Conservation (phyloP, 768 basidiomycete species). For the Boletus coccyginus region DNA sequence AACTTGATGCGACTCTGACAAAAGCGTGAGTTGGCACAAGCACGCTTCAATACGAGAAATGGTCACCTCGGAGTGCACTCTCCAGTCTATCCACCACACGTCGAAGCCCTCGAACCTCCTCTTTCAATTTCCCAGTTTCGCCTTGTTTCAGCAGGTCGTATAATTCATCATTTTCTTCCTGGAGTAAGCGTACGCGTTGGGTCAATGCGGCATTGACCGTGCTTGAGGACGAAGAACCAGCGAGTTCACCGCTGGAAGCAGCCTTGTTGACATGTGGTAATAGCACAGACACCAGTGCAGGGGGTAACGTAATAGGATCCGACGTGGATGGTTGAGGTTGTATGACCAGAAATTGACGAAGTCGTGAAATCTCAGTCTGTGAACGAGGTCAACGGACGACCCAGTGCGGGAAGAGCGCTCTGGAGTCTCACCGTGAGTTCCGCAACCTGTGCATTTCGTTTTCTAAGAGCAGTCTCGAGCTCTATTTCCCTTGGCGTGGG, state of each 20-base stretch:
- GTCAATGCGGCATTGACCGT: conserved; percentile 73
- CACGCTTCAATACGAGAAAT: not conserved
- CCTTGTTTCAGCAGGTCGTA: conserved; percentile 71
- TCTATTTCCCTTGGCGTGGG: conserved; percentile 77
- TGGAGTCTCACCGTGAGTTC: conserved; percentile 63
- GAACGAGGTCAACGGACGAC: conserved; percentile 18
- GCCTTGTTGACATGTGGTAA: conserved; percentile 60
- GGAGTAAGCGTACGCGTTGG: conserved; percentile 67
- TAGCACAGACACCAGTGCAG: conserved; percentile 64
- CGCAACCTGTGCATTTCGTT: conserved; percentile 68
- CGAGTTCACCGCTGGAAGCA: conserved; percentile 28
- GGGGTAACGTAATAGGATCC: conserved; percentile 68
- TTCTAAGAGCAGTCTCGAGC: conserved; percentile 73
- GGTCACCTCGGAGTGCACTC: conserved; percentile 69
- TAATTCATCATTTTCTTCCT: conserved; percentile 86
- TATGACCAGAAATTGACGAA: conserved; percentile 61
- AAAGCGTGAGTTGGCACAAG: conserved; percentile 5
- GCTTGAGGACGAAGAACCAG: conserved; percentile 39
- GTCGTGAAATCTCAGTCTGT: conserved; percentile 70
- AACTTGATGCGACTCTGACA: conserved; percentile 72
- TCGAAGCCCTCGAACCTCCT: conserved; percentile 70
- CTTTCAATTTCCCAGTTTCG: conserved; percentile 79
- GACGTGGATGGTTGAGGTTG: conserved; percentile 58
- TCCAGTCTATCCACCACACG: conserved; percentile 69
- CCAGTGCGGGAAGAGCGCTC: conserved; percentile 19